Evolutionary conservation across 2,329 filamentous ascomycete genomes (phyloP), one percentile per base, ranked within the genome.

Genomic region (Hysterium pulicare): DNA sequence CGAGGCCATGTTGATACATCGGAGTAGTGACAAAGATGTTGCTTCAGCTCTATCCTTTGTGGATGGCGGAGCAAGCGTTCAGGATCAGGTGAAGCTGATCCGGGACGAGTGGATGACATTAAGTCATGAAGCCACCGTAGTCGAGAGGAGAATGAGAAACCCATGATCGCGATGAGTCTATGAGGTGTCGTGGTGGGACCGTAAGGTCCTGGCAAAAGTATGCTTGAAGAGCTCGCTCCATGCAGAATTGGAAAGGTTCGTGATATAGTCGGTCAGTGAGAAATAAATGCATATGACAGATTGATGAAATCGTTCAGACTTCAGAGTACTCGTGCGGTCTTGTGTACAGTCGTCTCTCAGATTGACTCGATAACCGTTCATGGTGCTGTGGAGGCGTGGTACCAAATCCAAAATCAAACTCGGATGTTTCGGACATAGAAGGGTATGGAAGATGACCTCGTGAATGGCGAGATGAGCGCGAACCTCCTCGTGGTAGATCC

Each of bases 351-450:
- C 9, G 34, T n/a, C 26, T 31, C 26, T 39, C 37, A 8, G 37
- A 39, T 17, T 39, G 24, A 9, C 17, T 10, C 8, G 24, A 31
- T 15, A 19, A 31, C 23, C 23, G 37, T 10, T 31, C 37, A 26
- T 17, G 21, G 17, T 30, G 24, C 19, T 17, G 28, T 17, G 38
- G 30, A 35, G 47, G 41, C 7, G 48, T 55, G 31, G 56, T 53
- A 8, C 20, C 35, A 13, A 52, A 46, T 22, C 61, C 54, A 35
- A 50, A 50, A 22, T 54, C 43, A 41, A 64, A 54, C 13, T 62
- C 61, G 6, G 63, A 67, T 13, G 62, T 53, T 48, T 68, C 62
- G 2, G 61, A 65, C 51, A 66, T 58, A 15, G 61, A 64, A 38
- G 65, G 64, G 38, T 67, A 61, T 41, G 67, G 64, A 33, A 59